These are phyloP conservation scores for Russula abietina DNA, from an alignment of 768 basidiomycete genomes.

Conservation along the genomic window DNA sequence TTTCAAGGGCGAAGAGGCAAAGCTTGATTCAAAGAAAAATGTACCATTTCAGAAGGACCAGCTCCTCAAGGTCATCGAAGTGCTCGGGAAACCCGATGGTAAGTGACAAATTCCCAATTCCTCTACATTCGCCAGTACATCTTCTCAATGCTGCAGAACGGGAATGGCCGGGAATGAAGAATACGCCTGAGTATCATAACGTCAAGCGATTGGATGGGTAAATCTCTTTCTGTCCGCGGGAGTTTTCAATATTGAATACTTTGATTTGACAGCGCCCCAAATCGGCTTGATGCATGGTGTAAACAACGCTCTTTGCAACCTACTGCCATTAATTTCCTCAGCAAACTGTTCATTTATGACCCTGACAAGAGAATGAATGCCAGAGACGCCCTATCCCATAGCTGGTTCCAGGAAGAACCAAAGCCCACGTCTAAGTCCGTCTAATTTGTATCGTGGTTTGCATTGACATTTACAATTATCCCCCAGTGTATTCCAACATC, in stretches of 20 bases:
- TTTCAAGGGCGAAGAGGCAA: slow-evolving; percentile 99
- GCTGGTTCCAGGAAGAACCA: slow-evolving; percentile 92
- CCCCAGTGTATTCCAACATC: slow-evolving; percentile 60
- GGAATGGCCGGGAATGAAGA: slow-evolving; percentile 78
- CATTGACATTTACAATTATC: not conserved
- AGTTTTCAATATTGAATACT: not conserved
- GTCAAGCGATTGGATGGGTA: slow-evolving; percentile 75
- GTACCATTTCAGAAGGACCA: slow-evolving; percentile 97
- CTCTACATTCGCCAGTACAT: not conserved
- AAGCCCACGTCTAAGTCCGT: slow-evolving; percentile 73
- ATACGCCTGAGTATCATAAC: slow-evolving; percentile 85
- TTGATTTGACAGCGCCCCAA: slow-evolving; percentile 41
- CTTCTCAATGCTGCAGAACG: slow-evolving; percentile 45
- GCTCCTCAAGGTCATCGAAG: slow-evolving; percentile 91
- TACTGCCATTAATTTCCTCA: slow-evolving; percentile 75
- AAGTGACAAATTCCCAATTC: slow-evolving; percentile 27
- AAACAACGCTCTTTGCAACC: slow-evolving; percentile 51
- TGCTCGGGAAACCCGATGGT: slow-evolving; percentile 86
- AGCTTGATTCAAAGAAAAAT: slow-evolving; percentile 93
- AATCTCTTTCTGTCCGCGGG: slow-evolving; percentile 27
- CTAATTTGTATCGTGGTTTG: not conserved
- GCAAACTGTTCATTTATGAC: slow-evolving; percentile 82
- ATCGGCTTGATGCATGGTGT: slow-evolving; percentile 72
- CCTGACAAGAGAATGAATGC: slow-evolving; percentile 84
- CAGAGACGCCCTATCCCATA: slow-evolving; percentile 70